Evolutionary conservation across 1,284 basidiomycete genomes (phyloP), one percentile per base, ranked within the genome.

Genomic region (Rhodotorula glutinis): DNA sequence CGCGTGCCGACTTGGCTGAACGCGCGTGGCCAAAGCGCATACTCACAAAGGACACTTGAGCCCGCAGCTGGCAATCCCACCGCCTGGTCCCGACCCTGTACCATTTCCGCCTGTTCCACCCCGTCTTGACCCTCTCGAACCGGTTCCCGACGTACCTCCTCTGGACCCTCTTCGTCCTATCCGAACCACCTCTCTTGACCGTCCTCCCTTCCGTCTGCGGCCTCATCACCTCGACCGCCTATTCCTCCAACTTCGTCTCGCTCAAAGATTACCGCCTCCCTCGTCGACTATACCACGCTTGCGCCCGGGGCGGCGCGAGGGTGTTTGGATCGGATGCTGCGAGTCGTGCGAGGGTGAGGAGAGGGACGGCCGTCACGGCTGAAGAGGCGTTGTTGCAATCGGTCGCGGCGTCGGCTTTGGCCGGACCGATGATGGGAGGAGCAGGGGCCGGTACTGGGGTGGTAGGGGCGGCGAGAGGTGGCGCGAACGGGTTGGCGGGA

Each of bases 181-280:
- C 86, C 25, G 84, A 86, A 47, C 79, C 85, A 2, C 90, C 89
- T 0, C 82, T 85, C 4, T 89, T 89, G 11, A 76, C 83, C 9
- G 79, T 85, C 14, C 57, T 51, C n/a, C 84, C 86, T 3, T 82
- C 87, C 1, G 66, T 83, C 38, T 79, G 88, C 43, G 91, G 91
- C 33, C 69, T 91, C 16, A 69, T 88, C 9, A 81, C 86, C 11
- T 91, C 92, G 0, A 82, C 87, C 75, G 80, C 90, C 63, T 93
- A 92, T 77, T 87, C 89, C 54, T 88, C 90, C 19, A 90, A 92
- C 77, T 74, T 89, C 29, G 83, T 88, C 41, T 86, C 86, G 59
- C 82, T 93, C 38, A 90, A 90, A 73, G 79, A 82, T 1, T 91
- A 87, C 80, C 86, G 91, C 51, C 78, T 93, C 46, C 85, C 92